Conservation (phyloP, 176 grass and related monocot genomes). For the Cenchrus fungigraminus region DNA sequence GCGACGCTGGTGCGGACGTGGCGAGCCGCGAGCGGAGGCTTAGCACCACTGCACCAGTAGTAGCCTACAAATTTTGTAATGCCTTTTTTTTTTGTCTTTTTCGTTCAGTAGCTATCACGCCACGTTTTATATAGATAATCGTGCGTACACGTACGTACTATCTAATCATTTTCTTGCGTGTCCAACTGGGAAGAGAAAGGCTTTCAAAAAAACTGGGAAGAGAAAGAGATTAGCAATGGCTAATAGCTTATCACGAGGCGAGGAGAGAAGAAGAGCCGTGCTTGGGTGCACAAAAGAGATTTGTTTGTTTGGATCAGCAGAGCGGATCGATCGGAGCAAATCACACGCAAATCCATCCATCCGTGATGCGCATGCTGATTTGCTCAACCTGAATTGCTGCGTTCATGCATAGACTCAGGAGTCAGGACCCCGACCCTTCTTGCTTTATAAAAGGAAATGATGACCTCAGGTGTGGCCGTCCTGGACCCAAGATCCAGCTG, state of each 20-base stretch:
- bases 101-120: no score
- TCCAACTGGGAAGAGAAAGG: background rate
- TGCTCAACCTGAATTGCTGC: background rate
- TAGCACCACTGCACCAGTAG: no score
- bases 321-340: background rate
- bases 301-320: no score
- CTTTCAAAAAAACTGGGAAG: no score
- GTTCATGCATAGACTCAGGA: background rate
- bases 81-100: no score
- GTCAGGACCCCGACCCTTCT: background rate
- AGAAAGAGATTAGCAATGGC: background rate
- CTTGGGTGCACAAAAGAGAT: background rate
- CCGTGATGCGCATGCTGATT: background rate
- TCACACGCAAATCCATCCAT: background rate
- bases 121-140: no score
- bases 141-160: background rate
- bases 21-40: no score
- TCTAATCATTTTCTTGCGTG: background rate
- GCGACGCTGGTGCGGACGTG: no score
- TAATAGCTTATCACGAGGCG: background rate
- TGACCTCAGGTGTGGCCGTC: background rate
- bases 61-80: no score
- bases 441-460: background rate
- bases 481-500: background rate
- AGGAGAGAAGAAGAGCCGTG: slow-evolving; percentile 20